Percentiles rank a stretch among this genome's conserved stretches.
phyloP scores from a whole-genome alignment of 176 grass and related monocot genomes.

The Avena atlantica region DNA sequence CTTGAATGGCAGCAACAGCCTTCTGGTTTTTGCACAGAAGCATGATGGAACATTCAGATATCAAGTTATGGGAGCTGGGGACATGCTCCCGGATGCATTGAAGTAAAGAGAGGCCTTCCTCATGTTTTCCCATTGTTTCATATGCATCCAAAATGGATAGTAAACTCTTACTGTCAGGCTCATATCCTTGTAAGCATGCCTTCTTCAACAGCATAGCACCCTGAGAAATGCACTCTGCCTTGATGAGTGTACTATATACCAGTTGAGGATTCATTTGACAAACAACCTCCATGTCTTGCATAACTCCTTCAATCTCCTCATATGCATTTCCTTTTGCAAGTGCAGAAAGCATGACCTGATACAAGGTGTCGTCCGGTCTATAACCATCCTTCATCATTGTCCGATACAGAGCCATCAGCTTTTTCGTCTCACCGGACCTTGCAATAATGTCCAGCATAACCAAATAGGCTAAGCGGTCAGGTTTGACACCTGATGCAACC shows the following conservation, averaged over 20 bases:
- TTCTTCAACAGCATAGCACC: slow-evolving; percentile 74
- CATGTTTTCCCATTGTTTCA: slow-evolving; percentile 50
- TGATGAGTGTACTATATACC: slow-evolving; percentile 69
- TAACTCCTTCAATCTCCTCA: slow-evolving; percentile 65
- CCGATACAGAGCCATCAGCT: slow-evolving; percentile 70
- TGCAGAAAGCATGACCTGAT: slow-evolving; percentile 60
- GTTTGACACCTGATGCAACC: slow-evolving; percentile 75
- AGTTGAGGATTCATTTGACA: slow-evolving; percentile 59
- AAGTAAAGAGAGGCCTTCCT: slow-evolving; percentile 75
- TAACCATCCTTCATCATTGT: slow-evolving; percentile 73
- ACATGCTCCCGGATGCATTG: slow-evolving; percentile 61
- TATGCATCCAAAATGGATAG: slow-evolving; percentile 69
- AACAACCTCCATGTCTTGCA: slow-evolving; percentile 73
- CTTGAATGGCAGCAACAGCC: slow-evolving; percentile 59
- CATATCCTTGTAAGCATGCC: slow-evolving; percentile 62
- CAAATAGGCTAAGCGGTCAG: slow-evolving; percentile 80
- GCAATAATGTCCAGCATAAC: slow-evolving; percentile 83
- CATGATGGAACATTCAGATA: slow-evolving; percentile 80
- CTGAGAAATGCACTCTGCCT: slow-evolving; percentile 65
- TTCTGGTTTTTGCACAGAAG: slow-evolving; percentile 73
- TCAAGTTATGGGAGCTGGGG: slow-evolving; percentile 55
- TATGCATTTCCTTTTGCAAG: slow-evolving; percentile 56
- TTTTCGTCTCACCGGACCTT: slow-evolving; percentile 70
- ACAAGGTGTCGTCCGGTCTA: slow-evolving; percentile 63
- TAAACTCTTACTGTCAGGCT: slow-evolving; percentile 69